Conservation (phyloP, 2,329 filamentous ascomycete genomes). For the Pseudopyricularia cyperi region DNA sequence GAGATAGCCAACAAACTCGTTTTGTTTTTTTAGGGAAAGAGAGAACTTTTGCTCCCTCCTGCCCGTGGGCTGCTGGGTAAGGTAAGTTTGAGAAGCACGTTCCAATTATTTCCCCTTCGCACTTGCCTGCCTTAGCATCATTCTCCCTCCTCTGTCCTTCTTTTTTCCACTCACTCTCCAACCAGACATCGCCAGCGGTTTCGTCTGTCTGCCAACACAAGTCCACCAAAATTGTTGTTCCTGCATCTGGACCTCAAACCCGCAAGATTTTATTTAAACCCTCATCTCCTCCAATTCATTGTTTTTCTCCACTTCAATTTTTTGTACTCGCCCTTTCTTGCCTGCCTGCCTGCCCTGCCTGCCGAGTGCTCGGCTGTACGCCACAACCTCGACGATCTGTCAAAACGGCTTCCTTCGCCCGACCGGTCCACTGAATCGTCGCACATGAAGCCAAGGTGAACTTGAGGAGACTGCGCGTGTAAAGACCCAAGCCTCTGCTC, state of each 20-base stretch:
- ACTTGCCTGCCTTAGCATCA: too few relatives aligned
- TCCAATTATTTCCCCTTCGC: background rate
- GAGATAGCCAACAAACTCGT: too few relatives aligned
- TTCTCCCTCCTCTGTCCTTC: constrained; percentile 1
- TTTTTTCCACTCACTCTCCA: background rate
- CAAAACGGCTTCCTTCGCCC: too few relatives aligned
- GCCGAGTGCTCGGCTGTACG: background rate
- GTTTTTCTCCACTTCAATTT: background rate
- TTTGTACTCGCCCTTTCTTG: background rate
- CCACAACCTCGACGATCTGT: too few relatives aligned
- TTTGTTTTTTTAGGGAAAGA: too few relatives aligned
- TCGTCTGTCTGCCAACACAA: background rate
- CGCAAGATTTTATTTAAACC: background rate
- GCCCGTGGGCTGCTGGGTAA: background rate
- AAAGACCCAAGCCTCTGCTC: too few relatives aligned
- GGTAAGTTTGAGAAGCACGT: background rate
- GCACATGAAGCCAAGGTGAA: too few relatives aligned
- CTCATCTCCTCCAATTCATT: background rate
- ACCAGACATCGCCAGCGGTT: too few relatives aligned
- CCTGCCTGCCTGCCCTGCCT: background rate
- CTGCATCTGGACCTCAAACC: background rate
- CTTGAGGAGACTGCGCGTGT: too few relatives aligned
- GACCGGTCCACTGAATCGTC: too few relatives aligned
- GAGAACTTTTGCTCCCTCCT: background rate
- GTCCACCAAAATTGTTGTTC: background rate